Percentiles rank a stretch among this genome's conserved stretches.
phyloP scores from a whole-genome alignment of 306 rosid species.

The Rosa rugosa region DNA sequence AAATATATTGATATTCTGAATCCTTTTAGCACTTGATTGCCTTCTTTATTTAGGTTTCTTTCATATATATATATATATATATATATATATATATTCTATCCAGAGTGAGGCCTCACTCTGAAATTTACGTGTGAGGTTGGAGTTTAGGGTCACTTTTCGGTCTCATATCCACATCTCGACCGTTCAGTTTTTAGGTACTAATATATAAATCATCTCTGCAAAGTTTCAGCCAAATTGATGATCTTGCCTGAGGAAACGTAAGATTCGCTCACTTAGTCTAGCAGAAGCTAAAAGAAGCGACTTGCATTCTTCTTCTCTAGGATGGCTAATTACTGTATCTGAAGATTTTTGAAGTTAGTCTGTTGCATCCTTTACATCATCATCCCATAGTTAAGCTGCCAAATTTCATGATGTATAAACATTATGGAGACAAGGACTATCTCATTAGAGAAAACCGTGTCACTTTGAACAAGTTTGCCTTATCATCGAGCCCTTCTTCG shows the following conservation, averaged over 20 bases:
- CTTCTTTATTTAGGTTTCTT: not conserved
- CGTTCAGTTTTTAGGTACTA: no score
- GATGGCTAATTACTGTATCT: not conserved
- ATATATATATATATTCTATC: no score
- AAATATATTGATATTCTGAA: no score
- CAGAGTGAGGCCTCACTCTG: no score
- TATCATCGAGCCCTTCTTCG: slow-evolving; percentile 1
- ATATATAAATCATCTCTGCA: no score
- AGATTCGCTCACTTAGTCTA: not conserved
- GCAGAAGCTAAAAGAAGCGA: not conserved
- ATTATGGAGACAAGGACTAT: not conserved
- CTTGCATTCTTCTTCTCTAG: not conserved
- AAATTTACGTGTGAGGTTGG: no score
- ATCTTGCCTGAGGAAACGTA: not conserved
- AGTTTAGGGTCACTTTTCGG: no score
- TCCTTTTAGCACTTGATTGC: not conserved
- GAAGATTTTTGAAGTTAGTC: not conserved
- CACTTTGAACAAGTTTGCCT: not conserved
- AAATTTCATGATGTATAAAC: not conserved
- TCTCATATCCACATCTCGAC: no score
- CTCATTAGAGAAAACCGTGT: not conserved
- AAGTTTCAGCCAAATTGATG: no score
- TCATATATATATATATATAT: no score
- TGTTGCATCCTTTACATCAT: not conserved
- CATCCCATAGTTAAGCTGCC: not conserved